A percentile compares a stretch with the other conserved stretches of the same genome.
Conservation (phyloP, 2,329 filamentous ascomycete genomes). For the Pseudodiploospora longispora region DNA sequence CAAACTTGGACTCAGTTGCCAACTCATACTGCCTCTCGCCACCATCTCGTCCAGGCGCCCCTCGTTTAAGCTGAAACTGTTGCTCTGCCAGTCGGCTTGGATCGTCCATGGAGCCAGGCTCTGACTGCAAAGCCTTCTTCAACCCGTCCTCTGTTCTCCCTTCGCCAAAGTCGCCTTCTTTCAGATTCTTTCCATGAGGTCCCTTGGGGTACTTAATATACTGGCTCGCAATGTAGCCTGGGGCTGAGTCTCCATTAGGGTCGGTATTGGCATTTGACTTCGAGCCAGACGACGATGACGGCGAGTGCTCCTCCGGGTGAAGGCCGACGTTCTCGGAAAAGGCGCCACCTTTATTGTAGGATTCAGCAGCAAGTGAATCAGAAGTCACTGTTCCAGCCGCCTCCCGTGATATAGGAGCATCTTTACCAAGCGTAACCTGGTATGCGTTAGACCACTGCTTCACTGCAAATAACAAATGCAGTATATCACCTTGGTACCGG, state of each 20-base stretch:
- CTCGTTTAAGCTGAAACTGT: conserved; percentile 26
- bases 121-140: conserved; percentile 30
- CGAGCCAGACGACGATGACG: conserved; percentile 22
- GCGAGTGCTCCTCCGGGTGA: conserved; percentile 11
- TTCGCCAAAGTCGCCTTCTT: conserved; percentile 28
- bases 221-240: conserved; percentile 30
- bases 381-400: conserved; percentile 53
- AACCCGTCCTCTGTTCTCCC: conserved; percentile 26
- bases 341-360: conserved; percentile 47
- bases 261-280: conserved; percentile 21
- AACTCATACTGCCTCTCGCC: conserved; percentile 19
- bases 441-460: neutral
- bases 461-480: neutral
- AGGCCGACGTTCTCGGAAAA: conserved; percentile 54
- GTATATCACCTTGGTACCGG: conserved; percentile 11
- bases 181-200: conserved; percentile 29
- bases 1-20: conserved; percentile 20
- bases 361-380: conserved; percentile 72
- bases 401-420: conserved; percentile 49
- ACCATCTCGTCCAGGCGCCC: conserved; percentile 14
- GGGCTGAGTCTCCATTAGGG: conserved; percentile 21
- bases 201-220: conserved; percentile 32
- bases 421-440: conserved; percentile 39
- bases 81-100: conserved; percentile 37
- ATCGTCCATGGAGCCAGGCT: conserved; percentile 40